phyloP scores from a whole-genome alignment of 2,329 filamentous ascomycete genomes.

The Trichothecium roseum region DNA sequence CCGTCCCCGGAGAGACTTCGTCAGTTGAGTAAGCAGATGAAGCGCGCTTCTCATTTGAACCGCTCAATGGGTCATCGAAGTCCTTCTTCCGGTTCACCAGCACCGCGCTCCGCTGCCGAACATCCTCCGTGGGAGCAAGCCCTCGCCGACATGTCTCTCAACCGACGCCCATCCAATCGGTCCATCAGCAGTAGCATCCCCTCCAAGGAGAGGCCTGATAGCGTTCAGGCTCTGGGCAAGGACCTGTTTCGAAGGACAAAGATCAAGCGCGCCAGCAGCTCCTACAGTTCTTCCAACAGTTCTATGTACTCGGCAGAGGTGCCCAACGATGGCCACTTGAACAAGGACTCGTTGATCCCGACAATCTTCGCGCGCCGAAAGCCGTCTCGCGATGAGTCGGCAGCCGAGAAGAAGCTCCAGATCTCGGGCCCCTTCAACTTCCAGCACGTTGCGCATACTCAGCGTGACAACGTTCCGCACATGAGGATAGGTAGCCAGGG shows the following conservation, averaged over 20 bases:
- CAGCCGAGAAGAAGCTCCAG: conserved; percentile 29
- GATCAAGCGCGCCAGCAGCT: conserved; percentile 38
- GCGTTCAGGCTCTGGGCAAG: conserved; percentile 48
- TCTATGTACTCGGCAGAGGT: conserved; percentile 37
- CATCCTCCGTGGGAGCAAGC: conserved; percentile 41
- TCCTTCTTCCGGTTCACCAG: conserved; percentile 41
- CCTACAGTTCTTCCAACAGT: conserved; percentile 34
- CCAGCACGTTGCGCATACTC: conserved; percentile 51
- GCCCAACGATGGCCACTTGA: conserved; percentile 19
- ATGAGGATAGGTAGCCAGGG: conserved; percentile 27
- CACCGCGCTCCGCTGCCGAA: conserved; percentile 34
- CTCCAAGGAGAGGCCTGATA: conserved; percentile 43
- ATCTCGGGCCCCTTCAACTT: conserved; percentile 60
- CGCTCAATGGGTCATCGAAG: conserved; percentile 20
- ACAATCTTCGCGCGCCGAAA: conserved; percentile 42
- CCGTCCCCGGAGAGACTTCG: conserved; percentile 50
- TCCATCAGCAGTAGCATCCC: conserved; percentile 43
- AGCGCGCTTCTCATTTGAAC: conserved; percentile 34
- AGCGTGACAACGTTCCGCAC: conserved; percentile 35
- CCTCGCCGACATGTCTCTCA: conserved; percentile 37
- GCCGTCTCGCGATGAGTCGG: conserved; percentile 21
- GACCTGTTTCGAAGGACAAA: conserved; percentile 44
- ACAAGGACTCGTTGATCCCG: conserved; percentile 35
- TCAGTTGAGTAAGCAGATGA: conserved; percentile 49
- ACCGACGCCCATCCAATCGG: conserved; percentile 44